Evolutionary conservation across 352 stramenopile genomes (phyloP).

Genomic region (Phytophthora brassicae): DNA sequence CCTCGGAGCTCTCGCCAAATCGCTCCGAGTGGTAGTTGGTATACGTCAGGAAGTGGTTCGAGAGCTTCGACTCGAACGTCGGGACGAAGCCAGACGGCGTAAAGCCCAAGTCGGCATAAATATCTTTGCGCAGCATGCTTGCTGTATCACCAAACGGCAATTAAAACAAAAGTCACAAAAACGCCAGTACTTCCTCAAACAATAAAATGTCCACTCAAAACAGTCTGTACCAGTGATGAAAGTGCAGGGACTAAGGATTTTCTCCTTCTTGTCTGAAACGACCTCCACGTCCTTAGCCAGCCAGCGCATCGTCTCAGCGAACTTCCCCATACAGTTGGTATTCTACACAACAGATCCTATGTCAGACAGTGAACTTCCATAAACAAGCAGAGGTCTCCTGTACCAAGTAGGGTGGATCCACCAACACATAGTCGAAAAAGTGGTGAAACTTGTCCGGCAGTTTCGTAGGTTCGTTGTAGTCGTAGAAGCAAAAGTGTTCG

Average conservation of each 20-base stretch:
- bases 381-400: not conserved
- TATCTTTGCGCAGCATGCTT: conserved; percentile 52
- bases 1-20: conserved; percentile 46
- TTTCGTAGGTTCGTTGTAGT: conserved; percentile 57
- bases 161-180: not conserved
- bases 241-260: conserved; percentile 47
- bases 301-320: conserved; percentile 58
- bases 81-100: conserved; percentile 44
- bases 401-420: conserved; percentile 59
- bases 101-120: conserved; percentile 57
- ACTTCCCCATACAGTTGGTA: conserved; percentile 59
- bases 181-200: conserved; percentile 3
- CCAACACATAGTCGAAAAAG: conserved; percentile 62
- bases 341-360: conserved; percentile 30
- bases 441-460: conserved; percentile 51
- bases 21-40: conserved; percentile 58
- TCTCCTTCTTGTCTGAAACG: conserved; percentile 32
- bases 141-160: too few relatives aligned
- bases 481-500: conserved; percentile 58
- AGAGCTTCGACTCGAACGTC: conserved; percentile 65
- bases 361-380: not conserved
- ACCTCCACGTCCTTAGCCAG: conserved; percentile 42
- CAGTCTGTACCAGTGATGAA: conserved; percentile 52
- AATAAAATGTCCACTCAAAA: not conserved
- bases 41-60: conserved; percentile 62